Percentiles rank a stretch among this genome's conserved stretches.
Evolutionary conservation across 202 grass and related monocot species (phyloP).

Genomic region (Hordeum pubiflorum): DNA sequence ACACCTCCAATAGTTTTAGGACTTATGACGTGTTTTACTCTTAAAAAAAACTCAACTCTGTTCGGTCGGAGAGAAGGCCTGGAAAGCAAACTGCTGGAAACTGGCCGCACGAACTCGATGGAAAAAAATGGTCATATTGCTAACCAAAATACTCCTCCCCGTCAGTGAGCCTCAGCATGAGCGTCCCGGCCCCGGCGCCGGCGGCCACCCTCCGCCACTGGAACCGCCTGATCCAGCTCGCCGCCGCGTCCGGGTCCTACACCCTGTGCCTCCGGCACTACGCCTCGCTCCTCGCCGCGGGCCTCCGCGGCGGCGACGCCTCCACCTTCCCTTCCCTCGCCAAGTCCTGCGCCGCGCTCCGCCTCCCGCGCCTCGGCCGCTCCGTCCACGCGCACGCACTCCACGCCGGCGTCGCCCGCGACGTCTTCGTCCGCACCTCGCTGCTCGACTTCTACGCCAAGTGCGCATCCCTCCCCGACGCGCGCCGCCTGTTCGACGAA

Average conservation of each 20-base stretch:
- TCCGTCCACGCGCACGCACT: conserved; percentile 38
- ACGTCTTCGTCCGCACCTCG: conserved; percentile 46
- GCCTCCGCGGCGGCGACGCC: conserved; percentile 37
- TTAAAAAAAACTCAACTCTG: too few species aligned
- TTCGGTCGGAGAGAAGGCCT: too few species aligned
- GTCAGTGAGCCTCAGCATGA: conserved; percentile 11
- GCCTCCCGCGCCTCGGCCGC: conserved; percentile 35
- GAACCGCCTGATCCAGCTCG: conserved; percentile 40
- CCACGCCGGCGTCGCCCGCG: conserved; percentile 15
- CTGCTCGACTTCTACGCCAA: conserved; percentile 56
- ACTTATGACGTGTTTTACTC: too few species aligned
- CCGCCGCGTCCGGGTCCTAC: conserved; percentile 25
- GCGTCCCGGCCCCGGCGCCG: not conserved
- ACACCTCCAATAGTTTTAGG: too few species aligned
- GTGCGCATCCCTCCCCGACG: conserved; percentile 33
- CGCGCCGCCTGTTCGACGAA: conserved; percentile 48
- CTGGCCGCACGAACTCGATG: too few species aligned
- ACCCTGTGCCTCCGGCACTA: conserved; percentile 39
- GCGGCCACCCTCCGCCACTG: conserved; percentile 20
- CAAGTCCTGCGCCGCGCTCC: conserved; percentile 56
- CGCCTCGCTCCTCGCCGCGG: conserved; percentile 30
- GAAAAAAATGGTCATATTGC: not conserved
- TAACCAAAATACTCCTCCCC: not conserved
- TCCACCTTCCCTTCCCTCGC: conserved; percentile 62
- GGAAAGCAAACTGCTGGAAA: too few species aligned